Conservation (phyloP, 805 yeast genomes). For the Wickerhamomyces ciferrii region DNA sequence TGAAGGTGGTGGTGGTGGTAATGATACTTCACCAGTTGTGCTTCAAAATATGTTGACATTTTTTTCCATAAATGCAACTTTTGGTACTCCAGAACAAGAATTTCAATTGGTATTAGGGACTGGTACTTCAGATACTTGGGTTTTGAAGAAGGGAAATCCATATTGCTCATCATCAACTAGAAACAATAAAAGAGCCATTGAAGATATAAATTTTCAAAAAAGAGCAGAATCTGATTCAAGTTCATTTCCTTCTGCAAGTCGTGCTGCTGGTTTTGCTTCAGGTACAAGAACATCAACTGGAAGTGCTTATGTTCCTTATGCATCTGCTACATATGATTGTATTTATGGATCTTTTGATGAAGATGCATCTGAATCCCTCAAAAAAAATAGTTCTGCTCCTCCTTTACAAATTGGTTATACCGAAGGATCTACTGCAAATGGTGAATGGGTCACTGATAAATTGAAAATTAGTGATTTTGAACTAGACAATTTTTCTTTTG, state of each 20-base stretch:
- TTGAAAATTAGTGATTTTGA: slow-evolving; percentile 48
- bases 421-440: slow-evolving; percentile 34
- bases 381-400: slow-evolving; percentile 20
- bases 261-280: too few species aligned
- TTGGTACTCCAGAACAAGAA: background rate
- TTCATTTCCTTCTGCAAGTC: too few species aligned
- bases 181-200: slow-evolving; percentile 1
- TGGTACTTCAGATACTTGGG: slow-evolving; percentile 75
- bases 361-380: slow-evolving; percentile 27
- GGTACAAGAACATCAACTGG: background rate
- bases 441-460: slow-evolving; percentile 44
- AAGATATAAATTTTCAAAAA: too few species aligned
- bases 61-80: background rate
- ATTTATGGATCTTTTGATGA: slow-evolving; percentile 33
- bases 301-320: background rate
- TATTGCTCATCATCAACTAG: slow-evolving; percentile 26
- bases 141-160: slow-evolving; percentile 43
- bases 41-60: background rate
- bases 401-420: slow-evolving; percentile 43
- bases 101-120: slow-evolving; percentile 28
- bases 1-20: background rate
- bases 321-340: slow-evolving; percentile 30
- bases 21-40: background rate
- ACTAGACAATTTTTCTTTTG: slow-evolving; percentile 56
- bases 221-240: too few species aligned